Conservation (phyloP, 75 land plant genomes). For the Pinus taeda region DNA sequence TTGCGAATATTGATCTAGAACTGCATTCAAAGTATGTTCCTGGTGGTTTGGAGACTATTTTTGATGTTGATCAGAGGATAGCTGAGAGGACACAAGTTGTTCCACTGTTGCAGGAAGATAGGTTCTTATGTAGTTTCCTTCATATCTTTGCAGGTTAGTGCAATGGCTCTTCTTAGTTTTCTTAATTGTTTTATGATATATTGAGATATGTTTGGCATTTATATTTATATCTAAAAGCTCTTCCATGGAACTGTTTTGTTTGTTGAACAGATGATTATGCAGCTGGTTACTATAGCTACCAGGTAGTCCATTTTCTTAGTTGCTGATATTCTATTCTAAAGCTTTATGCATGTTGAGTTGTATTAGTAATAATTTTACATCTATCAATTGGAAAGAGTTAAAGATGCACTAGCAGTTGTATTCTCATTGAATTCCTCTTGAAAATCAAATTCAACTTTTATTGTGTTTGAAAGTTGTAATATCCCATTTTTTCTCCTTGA, state of each 20-base stretch:
- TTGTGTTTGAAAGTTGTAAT: too few species aligned
- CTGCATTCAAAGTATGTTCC: slow-evolving; percentile 40
- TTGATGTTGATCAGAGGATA: slow-evolving; percentile 48
- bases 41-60: slow-evolving; percentile 38
- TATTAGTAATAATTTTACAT: neutral
- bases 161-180: neutral
- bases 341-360: neutral
- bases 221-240: neutral
- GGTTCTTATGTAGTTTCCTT: slow-evolving; percentile 51
- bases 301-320: slow-evolving; percentile 24
- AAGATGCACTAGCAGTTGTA: neutral
- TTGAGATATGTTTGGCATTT: neutral
- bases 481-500: too few species aligned
- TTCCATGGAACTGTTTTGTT: neutral
- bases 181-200: neutral
- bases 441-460: neutral
- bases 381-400: neutral
- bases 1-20: slow-evolving; percentile 56
- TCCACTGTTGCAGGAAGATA: slow-evolving; percentile 40
- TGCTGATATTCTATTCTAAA: neutral
- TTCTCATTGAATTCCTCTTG: too few species aligned
- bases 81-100: slow-evolving; percentile 37
- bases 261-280: slow-evolving; percentile 48
- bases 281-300: slow-evolving; percentile 71
- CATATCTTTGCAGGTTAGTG: slow-evolving; percentile 53